Conservation (phyloP, 352 stramenopile species). For the Plasmopara viticola region DNA sequence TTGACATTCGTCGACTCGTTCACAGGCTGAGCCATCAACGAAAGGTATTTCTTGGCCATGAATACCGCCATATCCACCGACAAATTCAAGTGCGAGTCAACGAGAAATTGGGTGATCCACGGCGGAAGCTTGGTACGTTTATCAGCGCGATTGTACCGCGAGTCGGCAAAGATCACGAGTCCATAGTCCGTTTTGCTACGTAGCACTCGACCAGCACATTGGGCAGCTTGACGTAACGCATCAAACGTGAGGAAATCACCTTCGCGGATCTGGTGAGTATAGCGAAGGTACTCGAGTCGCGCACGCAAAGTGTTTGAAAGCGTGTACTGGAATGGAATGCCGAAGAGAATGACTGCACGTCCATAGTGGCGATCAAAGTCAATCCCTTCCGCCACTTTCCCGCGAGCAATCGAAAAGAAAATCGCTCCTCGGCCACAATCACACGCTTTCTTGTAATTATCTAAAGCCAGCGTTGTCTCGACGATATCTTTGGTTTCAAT, state of each 20-base stretch:
- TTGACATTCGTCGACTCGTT: constrained; percentile 89
- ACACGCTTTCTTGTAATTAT: constrained; percentile 98
- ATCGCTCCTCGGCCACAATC: constrained; percentile 93
- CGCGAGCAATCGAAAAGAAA: constrained; percentile 97
- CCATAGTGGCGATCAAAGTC: constrained; percentile 99
- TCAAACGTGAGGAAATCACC: constrained; percentile 99
- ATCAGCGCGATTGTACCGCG: constrained; percentile 96
- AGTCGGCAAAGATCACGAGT: constrained; percentile 98
- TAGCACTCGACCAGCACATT: constrained; percentile 97
- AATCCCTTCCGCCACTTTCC: constrained; percentile 99
- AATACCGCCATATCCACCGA: constrained; percentile 95
- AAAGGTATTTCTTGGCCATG: constrained; percentile 94
- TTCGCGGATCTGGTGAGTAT: constrained; percentile 89
- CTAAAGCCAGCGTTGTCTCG: constrained; percentile 96
- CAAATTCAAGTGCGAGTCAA: constrained; percentile 94
- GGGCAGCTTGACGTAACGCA: constrained; percentile 93
- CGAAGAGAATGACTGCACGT: constrained; percentile 96
- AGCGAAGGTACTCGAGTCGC: constrained; percentile 95
- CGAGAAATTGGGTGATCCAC: constrained; percentile 98
- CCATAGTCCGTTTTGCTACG: constrained; percentile 99
- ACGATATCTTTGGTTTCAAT: constrained; percentile 99
- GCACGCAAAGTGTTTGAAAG: constrained; percentile 90
- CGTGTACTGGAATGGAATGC: constrained; percentile 99
- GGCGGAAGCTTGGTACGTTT: constrained; percentile 97
- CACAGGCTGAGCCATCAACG: constrained; percentile 94